phyloP scores from a whole-genome alignment of 2,329 filamentous ascomycete genomes.

The Colletotrichum gigasporum region DNA sequence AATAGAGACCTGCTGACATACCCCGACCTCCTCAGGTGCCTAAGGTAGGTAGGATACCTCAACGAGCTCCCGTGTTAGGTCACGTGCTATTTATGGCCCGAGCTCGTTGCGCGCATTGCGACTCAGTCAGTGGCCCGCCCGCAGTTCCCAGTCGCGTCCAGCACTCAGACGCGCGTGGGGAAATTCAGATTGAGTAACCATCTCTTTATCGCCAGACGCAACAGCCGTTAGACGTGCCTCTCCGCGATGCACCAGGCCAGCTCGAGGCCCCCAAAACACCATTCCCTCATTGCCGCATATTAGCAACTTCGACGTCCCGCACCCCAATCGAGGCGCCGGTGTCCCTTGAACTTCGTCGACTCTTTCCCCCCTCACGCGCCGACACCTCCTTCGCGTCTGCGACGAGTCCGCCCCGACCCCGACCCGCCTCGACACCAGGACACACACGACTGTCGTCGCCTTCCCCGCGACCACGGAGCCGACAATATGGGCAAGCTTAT shows the following conservation, averaged over 20 bases:
- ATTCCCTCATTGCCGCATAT: neutral
- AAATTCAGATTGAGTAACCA: neutral
- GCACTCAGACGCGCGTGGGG: conserved; percentile 26
- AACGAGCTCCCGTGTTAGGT: too few species aligned
- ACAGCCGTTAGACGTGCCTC: conserved; percentile 2
- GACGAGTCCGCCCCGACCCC: neutral
- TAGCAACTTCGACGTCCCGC: neutral
- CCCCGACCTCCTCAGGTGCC: too few species aligned
- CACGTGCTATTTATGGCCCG: neutral
- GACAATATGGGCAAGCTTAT: conserved; percentile 93
- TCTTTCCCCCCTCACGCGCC: neutral
- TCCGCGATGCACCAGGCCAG: conserved; percentile 19
- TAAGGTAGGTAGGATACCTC: too few species aligned
- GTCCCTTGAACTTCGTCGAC: neutral
- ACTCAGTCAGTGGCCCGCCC: neutral
- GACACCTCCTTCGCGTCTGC: conserved; percentile 5
- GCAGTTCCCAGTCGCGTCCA: conserved; percentile 21
- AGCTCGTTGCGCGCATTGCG: neutral
- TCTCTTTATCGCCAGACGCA: conserved; percentile 11
- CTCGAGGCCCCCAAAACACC: neutral
- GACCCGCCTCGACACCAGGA: neutral
- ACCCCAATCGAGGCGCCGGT: neutral
- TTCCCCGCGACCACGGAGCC: conserved; percentile 15
- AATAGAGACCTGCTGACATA: too few species aligned
- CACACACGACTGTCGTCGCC: conserved; percentile 6